Evolutionary conservation across 306 rosid species (phyloP).

Genomic region (Rosa rugosa): DNA sequence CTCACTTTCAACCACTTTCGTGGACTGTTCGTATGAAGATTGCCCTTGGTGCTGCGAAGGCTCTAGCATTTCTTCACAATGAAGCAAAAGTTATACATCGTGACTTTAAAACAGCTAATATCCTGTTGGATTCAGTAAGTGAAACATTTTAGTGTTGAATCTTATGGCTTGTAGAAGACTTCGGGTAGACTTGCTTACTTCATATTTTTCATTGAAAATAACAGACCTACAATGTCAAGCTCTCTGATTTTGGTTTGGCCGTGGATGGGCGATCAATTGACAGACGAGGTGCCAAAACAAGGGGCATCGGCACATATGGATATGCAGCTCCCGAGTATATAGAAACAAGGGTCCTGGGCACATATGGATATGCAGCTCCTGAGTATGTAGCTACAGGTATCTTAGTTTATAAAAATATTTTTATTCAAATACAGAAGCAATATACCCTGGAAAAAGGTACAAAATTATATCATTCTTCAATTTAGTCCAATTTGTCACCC

Average conservation of each 20-base stretch:
- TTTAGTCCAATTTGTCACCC: background rate
- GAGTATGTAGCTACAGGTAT: conserved; percentile 97
- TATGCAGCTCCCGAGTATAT: conserved; percentile 93
- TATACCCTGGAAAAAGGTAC: background rate
- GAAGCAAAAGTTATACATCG: conserved; percentile 82
- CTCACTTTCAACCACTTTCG: conserved; percentile 74
- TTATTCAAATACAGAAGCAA: background rate
- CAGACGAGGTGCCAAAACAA: conserved; percentile 66
- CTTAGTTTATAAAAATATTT: conserved; percentile 9
- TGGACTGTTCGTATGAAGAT: conserved; percentile 82
- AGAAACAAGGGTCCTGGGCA: conserved; percentile 92
- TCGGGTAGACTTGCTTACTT: conserved; percentile 19
- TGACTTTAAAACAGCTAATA: conserved; percentile 81
- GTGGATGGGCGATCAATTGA: conserved; percentile 87
- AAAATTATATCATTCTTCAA: background rate
- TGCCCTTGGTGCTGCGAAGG: conserved; percentile 90
- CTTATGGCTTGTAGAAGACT: conserved; percentile 4
- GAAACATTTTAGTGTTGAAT: conserved; percentile 9
- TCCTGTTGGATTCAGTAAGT: conserved; percentile 74
- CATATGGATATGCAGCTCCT: conserved; percentile 95
- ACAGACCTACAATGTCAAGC: conserved; percentile 72
- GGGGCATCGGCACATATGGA: conserved; percentile 90
- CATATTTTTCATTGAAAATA: conserved; percentile 14
- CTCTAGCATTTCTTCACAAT: conserved; percentile 93
- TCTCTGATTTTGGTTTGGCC: conserved; percentile 91